Base-by-base conservation (phyloP, 805 yeast species). In the Starmerella floricola region DNA sequence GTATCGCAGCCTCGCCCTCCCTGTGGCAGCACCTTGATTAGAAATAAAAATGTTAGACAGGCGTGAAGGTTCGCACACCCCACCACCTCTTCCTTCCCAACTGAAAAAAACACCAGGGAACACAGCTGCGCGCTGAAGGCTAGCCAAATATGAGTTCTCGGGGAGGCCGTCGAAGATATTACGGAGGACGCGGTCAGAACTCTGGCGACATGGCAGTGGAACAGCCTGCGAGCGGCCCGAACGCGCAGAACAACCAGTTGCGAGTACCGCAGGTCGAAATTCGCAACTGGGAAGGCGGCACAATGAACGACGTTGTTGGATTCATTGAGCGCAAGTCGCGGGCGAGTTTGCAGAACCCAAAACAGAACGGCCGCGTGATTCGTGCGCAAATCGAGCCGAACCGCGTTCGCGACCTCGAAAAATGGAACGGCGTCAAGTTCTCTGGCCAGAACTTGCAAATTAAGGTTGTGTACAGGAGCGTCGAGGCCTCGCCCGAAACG, bases 221-320 rank as follows among this genome's bases (percentile, higher is more conserved):
- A 48, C 47, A 62, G 20, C 32, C 40, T 12, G 29, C 24, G 13
- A 15, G 13, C 31, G 41, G 28, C 19, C 38, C 46, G 16, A 23
- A 31, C 27, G 65, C 73, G 4, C 65, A 70, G 3, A 30, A 28
- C 31, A 35, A 34, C 31, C 41, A 40, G 8, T 5, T n/a, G 21
- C 3, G 17, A 30, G 34, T 35, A 12, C 41, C 48, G 13, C 20
- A 21, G 23, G 69, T 85, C 10, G 84, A 80, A 49, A 68, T 85
- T 10, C 63, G 68, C 30, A 84, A 86, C 34, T 86, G 95, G 95
- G 77, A 79, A 46, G 82, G 84, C 46, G 93, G 86, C 1, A 59
- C 79, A 2, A 67, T 69, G 46, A 76, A 71, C 16, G 94, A 85
- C 45, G 66, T 85, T 45, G 66, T 80, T 8, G 65, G 68, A 30